Evolutionary conservation across 495 filamentous ascomycete species (phyloP).

Genomic region (Penicillium pulvis): DNA sequence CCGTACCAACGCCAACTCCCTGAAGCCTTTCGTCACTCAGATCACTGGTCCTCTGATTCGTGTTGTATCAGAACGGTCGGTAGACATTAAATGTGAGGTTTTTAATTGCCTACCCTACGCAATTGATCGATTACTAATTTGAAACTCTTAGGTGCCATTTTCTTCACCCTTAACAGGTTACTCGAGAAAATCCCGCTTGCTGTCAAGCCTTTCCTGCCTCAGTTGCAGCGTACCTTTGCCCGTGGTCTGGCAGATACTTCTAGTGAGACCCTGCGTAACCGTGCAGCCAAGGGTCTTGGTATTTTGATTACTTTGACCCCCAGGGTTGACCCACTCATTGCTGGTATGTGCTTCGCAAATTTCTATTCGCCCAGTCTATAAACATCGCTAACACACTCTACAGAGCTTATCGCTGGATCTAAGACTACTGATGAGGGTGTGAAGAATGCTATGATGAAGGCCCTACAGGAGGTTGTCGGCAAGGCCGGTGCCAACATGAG

Average conservation of each 20-base stretch:
- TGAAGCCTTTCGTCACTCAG: conserved; percentile 93
- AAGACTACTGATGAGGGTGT: conserved; percentile 89
- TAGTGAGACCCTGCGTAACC: conserved; percentile 81
- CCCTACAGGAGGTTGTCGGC: conserved; percentile 91
- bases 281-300: conserved; percentile 94
- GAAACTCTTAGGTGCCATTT: conserved; percentile 68
- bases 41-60: conserved; percentile 97
- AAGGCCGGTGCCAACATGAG: conserved; percentile 95
- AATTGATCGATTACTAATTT: conserved; percentile 10
- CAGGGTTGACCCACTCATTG: conserved; percentile 87
- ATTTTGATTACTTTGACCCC: conserved; percentile 96
- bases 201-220: conserved; percentile 94
- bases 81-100: conserved; percentile 77
- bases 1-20: conserved; percentile 75
- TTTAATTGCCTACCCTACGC: not conserved
- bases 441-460: conserved; percentile 95
- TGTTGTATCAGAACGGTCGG: conserved; percentile 92
- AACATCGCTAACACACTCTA: not conserved
- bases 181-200: conserved; percentile 95
- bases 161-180: conserved; percentile 91
- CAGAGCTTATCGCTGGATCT: conserved; percentile 86
- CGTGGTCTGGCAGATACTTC: conserved; percentile 92
- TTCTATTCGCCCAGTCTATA: not conserved
- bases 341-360: conserved; percentile 14
- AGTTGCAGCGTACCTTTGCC: conserved; percentile 94